phyloP scores from a whole-genome alignment of 2,329 filamentous ascomycete species.

The Ramichloridium luteum region DNA sequence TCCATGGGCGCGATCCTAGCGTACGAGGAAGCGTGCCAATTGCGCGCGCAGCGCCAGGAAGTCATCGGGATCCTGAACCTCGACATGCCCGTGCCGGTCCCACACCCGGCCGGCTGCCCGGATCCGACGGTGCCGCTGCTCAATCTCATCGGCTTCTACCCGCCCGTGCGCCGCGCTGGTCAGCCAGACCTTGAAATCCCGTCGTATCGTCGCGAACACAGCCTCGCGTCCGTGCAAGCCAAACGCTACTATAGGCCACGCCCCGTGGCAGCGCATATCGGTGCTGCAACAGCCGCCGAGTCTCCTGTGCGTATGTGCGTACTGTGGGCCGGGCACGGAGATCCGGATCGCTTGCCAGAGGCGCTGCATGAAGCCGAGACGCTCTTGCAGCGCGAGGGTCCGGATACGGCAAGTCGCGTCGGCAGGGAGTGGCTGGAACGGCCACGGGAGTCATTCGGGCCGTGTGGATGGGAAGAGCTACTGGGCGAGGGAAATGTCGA shows the following conservation, averaged over 20 bases:
- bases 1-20: slow-evolving; percentile 62
- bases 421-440: slow-evolving; percentile 39
- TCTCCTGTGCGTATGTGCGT: slow-evolving; percentile 29
- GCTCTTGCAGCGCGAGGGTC: slow-evolving; percentile 24
- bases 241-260: no score
- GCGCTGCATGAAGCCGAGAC: slow-evolving; percentile 24
- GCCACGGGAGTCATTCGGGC: slow-evolving; percentile 34
- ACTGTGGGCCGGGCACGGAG: slow-evolving; percentile 28
- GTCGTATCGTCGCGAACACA: no score
- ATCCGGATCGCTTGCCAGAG: slow-evolving; percentile 37
- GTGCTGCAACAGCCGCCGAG: no score
- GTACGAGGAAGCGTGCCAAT: slow-evolving; percentile 26
- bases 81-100: slow-evolving; percentile 21
- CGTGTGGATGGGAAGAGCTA: slow-evolving; percentile 30
- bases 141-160: slow-evolving; percentile 30
- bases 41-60: slow-evolving; percentile 14
- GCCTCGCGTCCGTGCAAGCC: no score
- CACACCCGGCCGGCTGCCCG: slow-evolving; percentile 33
- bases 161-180: slow-evolving; percentile 40
- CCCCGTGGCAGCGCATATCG: no score
- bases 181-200: slow-evolving; percentile 36
- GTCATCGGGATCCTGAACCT: slow-evolving; percentile 18
- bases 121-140: slow-evolving; percentile 20
- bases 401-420: slow-evolving; percentile 31
- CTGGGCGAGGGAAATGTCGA: slow-evolving; percentile 2